These are phyloP conservation scores for Coemansia sp. DNA, from an alignment of 192 early-diverging fungal genomes.

Conservation along the genomic window DNA sequence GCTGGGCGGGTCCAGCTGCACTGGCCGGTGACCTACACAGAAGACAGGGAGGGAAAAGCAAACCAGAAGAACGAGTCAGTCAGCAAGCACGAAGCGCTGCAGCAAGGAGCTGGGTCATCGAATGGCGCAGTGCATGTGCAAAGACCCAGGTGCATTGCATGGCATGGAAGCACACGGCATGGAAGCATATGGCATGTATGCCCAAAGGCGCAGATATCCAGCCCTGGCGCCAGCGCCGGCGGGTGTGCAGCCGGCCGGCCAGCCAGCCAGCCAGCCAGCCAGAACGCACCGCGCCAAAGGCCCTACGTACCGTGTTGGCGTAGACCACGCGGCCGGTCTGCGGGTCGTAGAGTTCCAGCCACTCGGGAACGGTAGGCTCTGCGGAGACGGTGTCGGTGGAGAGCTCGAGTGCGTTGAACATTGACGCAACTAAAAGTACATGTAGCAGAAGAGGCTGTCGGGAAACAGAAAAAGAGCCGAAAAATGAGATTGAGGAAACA, in stretches of 20 bases:
- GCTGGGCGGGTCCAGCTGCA: constrained; percentile 60
- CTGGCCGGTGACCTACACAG: constrained; percentile 72
- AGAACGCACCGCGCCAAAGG: too few relatives aligned
- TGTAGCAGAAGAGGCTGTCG: background rate
- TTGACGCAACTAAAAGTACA: constrained; percentile 9
- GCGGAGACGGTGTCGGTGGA: constrained; percentile 19
- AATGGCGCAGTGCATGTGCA: too few relatives aligned
- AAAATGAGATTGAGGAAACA: constrained; percentile 4
- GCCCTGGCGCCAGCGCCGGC: too few relatives aligned
- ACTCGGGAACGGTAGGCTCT: constrained; percentile 36
- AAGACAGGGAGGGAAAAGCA: too few relatives aligned
- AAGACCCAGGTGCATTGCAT: background rate
- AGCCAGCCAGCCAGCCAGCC: background rate
- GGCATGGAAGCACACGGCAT: too few relatives aligned
- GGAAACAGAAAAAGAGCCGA: background rate
- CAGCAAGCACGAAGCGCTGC: too few relatives aligned
- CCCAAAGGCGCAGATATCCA: too few relatives aligned
- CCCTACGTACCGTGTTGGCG: constrained; percentile 62
- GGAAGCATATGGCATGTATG: too few relatives aligned
- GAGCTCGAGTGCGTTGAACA: constrained; percentile 7
- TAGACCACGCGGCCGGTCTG: constrained; percentile 66
- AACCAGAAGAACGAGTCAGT: background rate
- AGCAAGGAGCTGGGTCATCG: too few relatives aligned
- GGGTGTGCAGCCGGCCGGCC: too few relatives aligned
- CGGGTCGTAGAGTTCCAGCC: constrained; percentile 72